phyloP scores from a whole-genome alignment of 305 asterid species.

The Stenogyne calaminthoides region DNA sequence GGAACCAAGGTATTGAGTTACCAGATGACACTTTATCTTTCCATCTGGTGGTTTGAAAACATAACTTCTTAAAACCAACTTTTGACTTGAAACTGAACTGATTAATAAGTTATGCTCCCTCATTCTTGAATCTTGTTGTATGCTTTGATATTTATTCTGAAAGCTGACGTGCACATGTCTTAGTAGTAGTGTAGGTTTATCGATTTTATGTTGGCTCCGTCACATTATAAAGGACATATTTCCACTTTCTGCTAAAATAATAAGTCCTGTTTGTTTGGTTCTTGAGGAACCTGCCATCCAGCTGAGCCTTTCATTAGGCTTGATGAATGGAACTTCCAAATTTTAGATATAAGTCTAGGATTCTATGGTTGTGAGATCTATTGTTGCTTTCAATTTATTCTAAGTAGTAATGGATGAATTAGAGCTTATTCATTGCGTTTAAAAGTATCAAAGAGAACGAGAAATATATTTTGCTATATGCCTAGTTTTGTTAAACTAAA shows the following conservation, averaged over 20 bases:
- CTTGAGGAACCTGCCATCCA: neutral
- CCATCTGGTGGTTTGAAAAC: neutral
- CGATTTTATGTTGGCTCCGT: too few species aligned
- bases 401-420: neutral
- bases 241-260: neutral
- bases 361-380: neutral
- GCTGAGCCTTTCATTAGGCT: neutral
- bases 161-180: too few species aligned
- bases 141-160: neutral
- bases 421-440: neutral
- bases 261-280: neutral
- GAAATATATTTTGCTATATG: neutral
- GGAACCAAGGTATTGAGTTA: slow-evolving; percentile 52
- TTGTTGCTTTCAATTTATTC: neutral
- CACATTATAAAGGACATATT: neutral
- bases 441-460: too few species aligned
- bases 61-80: neutral
- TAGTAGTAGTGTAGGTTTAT: too few species aligned
- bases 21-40: neutral
- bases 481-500: slow-evolving; percentile 3
- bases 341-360: neutral
- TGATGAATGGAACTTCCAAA: neutral
- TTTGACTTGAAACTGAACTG: neutral
- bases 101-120: neutral
- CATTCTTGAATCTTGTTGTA: neutral